A percentile compares a stretch with the other conserved stretches of the same genome.
Conservation (phyloP, 2,329 filamentous ascomycete genomes). For the Zymoseptoria tritici region DNA sequence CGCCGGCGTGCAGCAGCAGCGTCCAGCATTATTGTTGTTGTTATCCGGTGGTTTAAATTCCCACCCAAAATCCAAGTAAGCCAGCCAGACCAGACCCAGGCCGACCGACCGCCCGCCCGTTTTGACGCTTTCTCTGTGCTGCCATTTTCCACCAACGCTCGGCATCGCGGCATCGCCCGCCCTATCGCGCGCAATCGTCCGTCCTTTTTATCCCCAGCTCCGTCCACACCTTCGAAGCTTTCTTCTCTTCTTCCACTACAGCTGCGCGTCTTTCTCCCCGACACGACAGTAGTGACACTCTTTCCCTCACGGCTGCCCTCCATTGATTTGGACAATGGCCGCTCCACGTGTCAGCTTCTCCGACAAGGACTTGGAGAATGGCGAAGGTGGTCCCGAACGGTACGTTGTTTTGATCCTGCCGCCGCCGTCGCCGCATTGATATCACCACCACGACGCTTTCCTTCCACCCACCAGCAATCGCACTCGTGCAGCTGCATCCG, state of each 20-base stretch:
- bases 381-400: slow-evolving; percentile 21
- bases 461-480: not conserved
- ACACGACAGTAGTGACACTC: slow-evolving; percentile 2
- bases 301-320: slow-evolving; percentile 14
- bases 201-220: slow-evolving; percentile 11
- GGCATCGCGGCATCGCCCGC: slow-evolving; percentile 15
- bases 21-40: not conserved
- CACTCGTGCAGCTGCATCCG: not conserved
- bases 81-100: not conserved
- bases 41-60: not conserved
- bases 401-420: slow-evolving; percentile 5
- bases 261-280: slow-evolving; percentile 5
- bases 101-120: not conserved
- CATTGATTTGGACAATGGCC: slow-evolving; percentile 32
- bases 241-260: slow-evolving; percentile 8
- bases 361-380: slow-evolving; percentile 35
- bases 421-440: not conserved
- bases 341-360: slow-evolving; percentile 34
- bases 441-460: not conserved
- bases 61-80: not conserved
- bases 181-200: slow-evolving; percentile 6
- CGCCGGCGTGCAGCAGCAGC: not conserved
- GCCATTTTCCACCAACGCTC: slow-evolving; percentile 11
- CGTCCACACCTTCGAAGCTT: slow-evolving; percentile 7
- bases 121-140: not conserved